Percentiles rank a stretch among this genome's conserved stretches.
Evolutionary conservation across 805 yeast genomes (phyloP).

Genomic region (Yarrowia hollandica): DNA sequence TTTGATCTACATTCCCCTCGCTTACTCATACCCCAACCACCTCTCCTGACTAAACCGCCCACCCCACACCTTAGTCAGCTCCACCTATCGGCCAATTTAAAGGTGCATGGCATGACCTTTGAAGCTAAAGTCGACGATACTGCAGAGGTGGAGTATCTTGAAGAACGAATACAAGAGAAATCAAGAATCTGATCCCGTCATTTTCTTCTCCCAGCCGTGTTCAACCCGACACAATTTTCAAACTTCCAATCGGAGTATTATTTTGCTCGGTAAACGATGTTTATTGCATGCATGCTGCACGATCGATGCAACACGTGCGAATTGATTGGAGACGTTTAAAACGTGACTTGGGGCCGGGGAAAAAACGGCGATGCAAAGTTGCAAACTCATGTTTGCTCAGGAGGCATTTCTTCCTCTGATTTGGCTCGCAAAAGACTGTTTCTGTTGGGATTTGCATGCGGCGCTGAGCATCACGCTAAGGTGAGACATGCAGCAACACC

Average conservation of each 20-base stretch:
- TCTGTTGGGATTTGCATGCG: too few species aligned
- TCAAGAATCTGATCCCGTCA: not conserved
- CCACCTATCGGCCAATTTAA: not conserved
- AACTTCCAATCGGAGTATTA: not conserved
- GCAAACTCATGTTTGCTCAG: not conserved
- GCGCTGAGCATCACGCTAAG: conserved; percentile 19
- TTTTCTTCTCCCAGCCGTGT: not conserved
- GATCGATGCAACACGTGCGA: conserved; percentile 16
- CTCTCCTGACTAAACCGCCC: too few species aligned
- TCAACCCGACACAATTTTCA: not conserved
- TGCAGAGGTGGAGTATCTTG: not conserved
- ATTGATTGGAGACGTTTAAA: not conserved
- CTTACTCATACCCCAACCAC: not conserved
- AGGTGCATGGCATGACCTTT: not conserved
- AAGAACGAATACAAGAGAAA: too few species aligned
- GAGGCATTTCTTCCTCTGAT: too few species aligned
- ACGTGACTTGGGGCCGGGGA: not conserved
- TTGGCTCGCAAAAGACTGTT: too few species aligned
- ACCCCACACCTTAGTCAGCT: not conserved
- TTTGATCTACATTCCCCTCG: too few species aligned
- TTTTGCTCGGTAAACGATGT: not conserved
- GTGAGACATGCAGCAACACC: conserved; percentile 16
- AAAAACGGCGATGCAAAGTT: not conserved
- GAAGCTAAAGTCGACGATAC: conserved; percentile 1
- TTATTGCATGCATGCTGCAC: not conserved